Percentiles rank a stretch among this genome's conserved stretches.
phyloP scores from a whole-genome alignment of 2,329 filamentous ascomycete species.

The Penicillium sp. region DNA sequence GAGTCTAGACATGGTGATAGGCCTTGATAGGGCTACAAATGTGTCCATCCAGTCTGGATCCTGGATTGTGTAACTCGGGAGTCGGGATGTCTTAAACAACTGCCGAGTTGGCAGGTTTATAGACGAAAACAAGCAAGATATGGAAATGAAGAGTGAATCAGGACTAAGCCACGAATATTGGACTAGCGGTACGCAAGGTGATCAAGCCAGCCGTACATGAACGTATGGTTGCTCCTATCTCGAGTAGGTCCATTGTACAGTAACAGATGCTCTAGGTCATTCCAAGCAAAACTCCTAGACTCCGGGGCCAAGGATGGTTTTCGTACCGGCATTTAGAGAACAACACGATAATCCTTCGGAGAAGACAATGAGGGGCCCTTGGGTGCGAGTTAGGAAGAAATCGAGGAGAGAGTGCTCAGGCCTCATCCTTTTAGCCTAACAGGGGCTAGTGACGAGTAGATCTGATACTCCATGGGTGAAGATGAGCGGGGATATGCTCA shows the following conservation, averaged over 20 bases:
- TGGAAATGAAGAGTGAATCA: not conserved
- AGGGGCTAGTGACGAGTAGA: conserved; percentile 12
- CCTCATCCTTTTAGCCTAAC: conserved; percentile 20
- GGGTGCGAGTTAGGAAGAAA: conserved; percentile 6
- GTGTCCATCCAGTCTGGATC: conserved; percentile 9
- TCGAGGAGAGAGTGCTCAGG: conserved; percentile 13
- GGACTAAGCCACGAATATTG: not conserved
- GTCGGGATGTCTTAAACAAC: conserved; percentile 19
- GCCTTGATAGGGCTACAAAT: conserved; percentile 4
- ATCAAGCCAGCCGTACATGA: not conserved
- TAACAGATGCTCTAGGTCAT: conserved; percentile 7
- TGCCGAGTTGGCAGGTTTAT: conserved; percentile 1
- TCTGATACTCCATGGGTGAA: conserved; percentile 13
- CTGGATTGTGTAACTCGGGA: conserved; percentile 21
- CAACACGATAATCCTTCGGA: conserved; percentile 11
- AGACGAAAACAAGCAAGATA: conserved; percentile 6
- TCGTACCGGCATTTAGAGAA: conserved; percentile 6
- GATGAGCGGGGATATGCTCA: conserved; percentile 9
- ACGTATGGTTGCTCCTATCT: conserved; percentile 2
- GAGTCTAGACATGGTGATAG: conserved; percentile 15
- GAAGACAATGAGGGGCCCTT: conserved; percentile 5
- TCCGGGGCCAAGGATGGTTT: conserved; percentile 6
- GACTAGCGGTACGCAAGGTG: not conserved
- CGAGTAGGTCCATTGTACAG: not conserved
- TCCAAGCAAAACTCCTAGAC: conserved; percentile 1